A percentile compares a stretch with the other conserved stretches of the same genome.
Evolutionary conservation across 148 eudicot species (phyloP).

Genomic region (Dianthus caryophyllus): DNA sequence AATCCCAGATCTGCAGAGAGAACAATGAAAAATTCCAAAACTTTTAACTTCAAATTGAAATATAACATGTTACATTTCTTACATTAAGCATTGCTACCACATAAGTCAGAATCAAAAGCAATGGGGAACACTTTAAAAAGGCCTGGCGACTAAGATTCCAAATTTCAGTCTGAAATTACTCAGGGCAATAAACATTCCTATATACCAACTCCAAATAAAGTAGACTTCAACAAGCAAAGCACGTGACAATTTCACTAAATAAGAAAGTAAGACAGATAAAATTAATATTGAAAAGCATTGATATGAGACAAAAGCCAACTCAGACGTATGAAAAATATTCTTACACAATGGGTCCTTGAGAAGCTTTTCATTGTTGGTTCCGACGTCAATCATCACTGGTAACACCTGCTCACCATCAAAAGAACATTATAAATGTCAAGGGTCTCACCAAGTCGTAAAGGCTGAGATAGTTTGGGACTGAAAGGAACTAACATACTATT

Average conservation of each 20-base stretch:
- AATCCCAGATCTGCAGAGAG: slow-evolving; percentile 68
- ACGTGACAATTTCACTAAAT: neutral
- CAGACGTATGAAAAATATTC: slow-evolving; percentile 21
- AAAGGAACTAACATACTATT: neutral
- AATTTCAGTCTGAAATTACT: slow-evolving; percentile 1
- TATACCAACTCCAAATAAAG: neutral
- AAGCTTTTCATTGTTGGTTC: slow-evolving; percentile 95
- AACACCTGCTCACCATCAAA: slow-evolving; percentile 57
- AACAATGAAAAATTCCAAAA: slow-evolving; percentile 3
- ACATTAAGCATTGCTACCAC: neutral
- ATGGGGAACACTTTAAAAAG: neutral
- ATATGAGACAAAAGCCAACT: neutral
- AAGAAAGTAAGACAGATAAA: neutral
- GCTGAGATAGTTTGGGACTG: neutral
- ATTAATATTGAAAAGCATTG: neutral
- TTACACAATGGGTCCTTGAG: slow-evolving; percentile 82
- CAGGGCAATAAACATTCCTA: neutral
- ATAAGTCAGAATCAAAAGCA: neutral
- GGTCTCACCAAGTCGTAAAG: neutral
- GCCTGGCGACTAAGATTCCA: neutral
- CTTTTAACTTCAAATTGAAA: neutral
- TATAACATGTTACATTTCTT: neutral
- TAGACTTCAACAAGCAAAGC: slow-evolving; percentile 1
- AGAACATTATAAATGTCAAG: slow-evolving; percentile 15
- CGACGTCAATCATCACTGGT: slow-evolving; percentile 98